Base-by-base conservation (phyloP, 345 rosid species). In the Erodium maritimum region DNA sequence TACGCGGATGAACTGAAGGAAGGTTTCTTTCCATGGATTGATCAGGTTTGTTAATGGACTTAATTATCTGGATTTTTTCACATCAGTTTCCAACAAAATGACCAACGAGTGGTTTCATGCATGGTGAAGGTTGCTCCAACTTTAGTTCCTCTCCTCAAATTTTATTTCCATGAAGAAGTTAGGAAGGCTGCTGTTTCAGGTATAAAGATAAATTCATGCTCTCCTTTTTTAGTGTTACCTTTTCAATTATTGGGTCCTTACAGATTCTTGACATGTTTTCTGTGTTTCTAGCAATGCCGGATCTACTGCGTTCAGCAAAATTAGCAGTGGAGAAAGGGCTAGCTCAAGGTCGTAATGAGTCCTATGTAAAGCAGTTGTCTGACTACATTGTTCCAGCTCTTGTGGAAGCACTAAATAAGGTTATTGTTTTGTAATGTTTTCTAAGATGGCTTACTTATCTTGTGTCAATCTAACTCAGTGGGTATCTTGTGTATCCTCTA, bases 131-230 rank as follows among this genome's bases (percentile, higher is more conserved):
- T 94, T 71, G 97, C 97, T 55, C 96, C 90, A 50, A 94, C 87
- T 24, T 61, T 94, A 59, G 99, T 94, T 67, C 99, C 99, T 23
- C 86, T 94, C 59, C 86, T 94, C 61, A 94, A 94, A 73, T 94
- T n/a, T n/a, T n/a, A n/a, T n/a, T n/a, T n/a, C n/a, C 99, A 93
- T 33, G 99, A 93, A 63, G 99, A 93, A 74, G 99, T 94, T 57
- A 94, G 99, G 80, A 94, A 89, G 81, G 99, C 99, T 58, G 99
- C 99, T 65, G 97, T 94, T 71, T 94, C 99, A 82, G 99, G 99
- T 94, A 79, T 50, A 21, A 63, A 55, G 19, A 25, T 57, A 11
- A 18, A 17, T 55, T 10, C 34, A 17, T 46, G 64, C 54, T 67
- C 59, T 51, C 16, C 17, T 29, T 46, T 23, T 16, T 21, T 29